Evolutionary conservation across 495 filamentous ascomycete species (phyloP), one percentile per base, ranked within the genome.

Genomic region (Mytilinidion resinicola): DNA sequence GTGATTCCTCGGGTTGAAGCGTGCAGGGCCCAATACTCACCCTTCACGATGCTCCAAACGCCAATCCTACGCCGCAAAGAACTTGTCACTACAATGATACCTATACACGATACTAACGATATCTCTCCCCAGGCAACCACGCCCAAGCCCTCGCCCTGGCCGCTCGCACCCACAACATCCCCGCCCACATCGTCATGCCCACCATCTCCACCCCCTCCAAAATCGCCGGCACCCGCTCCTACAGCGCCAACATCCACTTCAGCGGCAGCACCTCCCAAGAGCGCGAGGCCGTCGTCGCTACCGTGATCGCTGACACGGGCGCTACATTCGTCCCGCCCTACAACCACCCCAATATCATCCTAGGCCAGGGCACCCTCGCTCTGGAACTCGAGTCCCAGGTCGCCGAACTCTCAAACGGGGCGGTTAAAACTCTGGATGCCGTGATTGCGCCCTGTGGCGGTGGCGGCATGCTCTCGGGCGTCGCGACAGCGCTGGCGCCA

Each of bases 121-220:
- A 6, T 4, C 12, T 51, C 9, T 19, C 36, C 33, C 19, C 50
- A 90, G 91, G 92, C 30, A 97, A 98, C 76, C 93, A 98, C 73
- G 93, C 93, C 0, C 90, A 95, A 80, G 93, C 93, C 17, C 85
- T 97, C 55, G 83, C 93, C 4, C 84, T 96, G 38, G 93, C 93
- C 0, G 90, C 93, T 7, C 79, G 76, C 15, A 83, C 80, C 9
- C 75, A 82, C 59, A 63, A 72, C 14, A 76, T 88, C 61, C 83
- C 84, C 1, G 87, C 90, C 0, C 78, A 90, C 73, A 88, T 98
- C 62, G 84, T 97, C 42, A 98, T 98, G 93, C 93, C 93, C 0
- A 62, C 70, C 4, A 95, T 91, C 69, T 87, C 83, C 59, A 86
- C 88, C 0, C 80, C 87, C 11, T 85, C 84, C 58, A 98, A 97